Evolutionary conservation across 2,329 filamentous ascomycete genomes (phyloP), one percentile per base, ranked within the genome.

Genomic region (Beauveria caledonica): DNA sequence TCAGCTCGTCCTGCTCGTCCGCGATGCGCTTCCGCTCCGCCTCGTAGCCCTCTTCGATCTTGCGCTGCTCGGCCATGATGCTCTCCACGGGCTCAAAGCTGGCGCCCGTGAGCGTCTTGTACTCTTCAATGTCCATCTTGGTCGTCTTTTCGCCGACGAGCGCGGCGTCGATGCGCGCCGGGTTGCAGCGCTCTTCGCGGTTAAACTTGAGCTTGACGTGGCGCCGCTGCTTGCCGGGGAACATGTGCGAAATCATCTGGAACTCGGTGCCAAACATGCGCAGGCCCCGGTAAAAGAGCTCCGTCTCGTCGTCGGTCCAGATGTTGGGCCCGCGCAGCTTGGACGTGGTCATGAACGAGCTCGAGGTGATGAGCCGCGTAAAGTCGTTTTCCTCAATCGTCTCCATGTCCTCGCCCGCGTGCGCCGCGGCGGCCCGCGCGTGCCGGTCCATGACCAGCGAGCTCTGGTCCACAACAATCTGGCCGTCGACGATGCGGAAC

Each of bases 191-290:
- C 73, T 94, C 90, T 73, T 94, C 90, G 63, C 87, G 86, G 67
- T 87, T 89, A 74, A 90, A 94, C 71, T 94, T 94, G 64, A 87
- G 81, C 75, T 93, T 93, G 74, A 94, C 81, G 70, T 89, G 85
- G 36, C 86, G 82, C 19, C 90, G 81, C 62, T 83, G 88, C 68
- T 87, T 86, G 64, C 83, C 81, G 1, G 85, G 83, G 68, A 95
- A 92, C 80, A 92, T 85, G 66, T 84, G 83, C 62, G 83, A 81
- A 66, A 95, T 92, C 74, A 90, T 89, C 70, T 87, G 82, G 69
- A 94, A 95, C 70, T 93, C 89, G 1, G 89, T 93, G 60, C 90
- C 90, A 68, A 91, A 92, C 80, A 87, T 88, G 61, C 79, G 76
- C 2, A 95, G 78, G 1, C 85, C 86, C 29, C 86, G 81, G 76